phyloP scores from a whole-genome alignment of 1,284 basidiomycete genomes.

The Paramarasmius palmivorus region DNA sequence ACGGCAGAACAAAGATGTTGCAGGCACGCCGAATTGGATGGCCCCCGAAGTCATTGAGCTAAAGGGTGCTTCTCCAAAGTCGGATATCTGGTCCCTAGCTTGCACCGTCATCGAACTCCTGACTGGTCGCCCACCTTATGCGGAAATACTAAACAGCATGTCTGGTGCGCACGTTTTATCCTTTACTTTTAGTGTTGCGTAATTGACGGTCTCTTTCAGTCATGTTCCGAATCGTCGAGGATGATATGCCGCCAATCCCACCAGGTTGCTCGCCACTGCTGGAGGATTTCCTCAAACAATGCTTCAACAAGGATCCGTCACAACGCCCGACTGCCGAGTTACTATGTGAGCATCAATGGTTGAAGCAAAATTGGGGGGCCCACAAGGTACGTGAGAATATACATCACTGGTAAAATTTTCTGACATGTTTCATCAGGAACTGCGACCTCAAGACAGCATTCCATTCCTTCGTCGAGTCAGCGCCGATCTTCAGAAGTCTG shows the following conservation, averaged over 20 bases:
- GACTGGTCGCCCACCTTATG: constrained; percentile 90
- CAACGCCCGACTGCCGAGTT: constrained; percentile 79
- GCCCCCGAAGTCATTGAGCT: constrained; percentile 93
- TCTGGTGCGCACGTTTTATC: constrained; percentile 53
- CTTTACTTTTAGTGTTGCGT: constrained; percentile 8
- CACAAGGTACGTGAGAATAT: constrained; percentile 60
- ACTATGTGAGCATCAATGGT: constrained; percentile 90
- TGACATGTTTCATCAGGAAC: constrained; percentile 55
- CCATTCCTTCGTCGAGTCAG: constrained; percentile 92
- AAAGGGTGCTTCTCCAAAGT: constrained; percentile 74
- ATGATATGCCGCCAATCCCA: constrained; percentile 85
- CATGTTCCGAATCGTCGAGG: constrained; percentile 96
- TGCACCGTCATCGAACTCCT: constrained; percentile 94
- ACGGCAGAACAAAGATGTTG: constrained; percentile 83
- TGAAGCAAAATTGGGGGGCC: constrained; percentile 76
- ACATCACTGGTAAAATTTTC: constrained; percentile 3
- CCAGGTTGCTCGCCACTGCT: constrained; percentile 74
- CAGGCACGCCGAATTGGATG: constrained; percentile 98
- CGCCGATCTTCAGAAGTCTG: constrained; percentile 76
- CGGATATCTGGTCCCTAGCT: constrained; percentile 90
- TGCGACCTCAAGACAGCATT: constrained; percentile 90
- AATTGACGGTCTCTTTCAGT: constrained; percentile 43
- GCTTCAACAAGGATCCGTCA: constrained; percentile 87
- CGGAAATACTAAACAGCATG: constrained; percentile 84
- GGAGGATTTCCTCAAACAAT: constrained; percentile 76